These are phyloP conservation scores for Pestalotiopsis fici DNA, from an alignment of 2,329 filamentous ascomycete species.

Conservation along the genomic window DNA sequence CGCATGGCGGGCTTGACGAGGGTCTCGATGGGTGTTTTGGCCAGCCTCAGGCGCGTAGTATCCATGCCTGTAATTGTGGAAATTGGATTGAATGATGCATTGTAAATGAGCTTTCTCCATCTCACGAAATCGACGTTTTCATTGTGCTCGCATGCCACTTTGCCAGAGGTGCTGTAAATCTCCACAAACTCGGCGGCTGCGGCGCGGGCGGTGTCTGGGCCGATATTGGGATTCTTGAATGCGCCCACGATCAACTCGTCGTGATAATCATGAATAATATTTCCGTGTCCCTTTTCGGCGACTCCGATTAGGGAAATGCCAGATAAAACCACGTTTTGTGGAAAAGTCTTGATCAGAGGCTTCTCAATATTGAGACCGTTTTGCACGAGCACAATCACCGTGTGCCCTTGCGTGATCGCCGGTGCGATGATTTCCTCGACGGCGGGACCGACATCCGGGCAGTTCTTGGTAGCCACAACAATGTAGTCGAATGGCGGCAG, in stretches of 20 bases:
- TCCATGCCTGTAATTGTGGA: slow-evolving; percentile 53
- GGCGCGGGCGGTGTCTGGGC: slow-evolving; percentile 18
- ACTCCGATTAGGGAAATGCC: slow-evolving; percentile 55
- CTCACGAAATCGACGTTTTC: slow-evolving; percentile 42
- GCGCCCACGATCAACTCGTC: slow-evolving; percentile 53
- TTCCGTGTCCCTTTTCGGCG: slow-evolving; percentile 45
- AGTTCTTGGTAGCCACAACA: slow-evolving; percentile 59
- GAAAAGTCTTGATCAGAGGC: slow-evolving; percentile 52
- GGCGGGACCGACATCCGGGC: slow-evolving; percentile 52
- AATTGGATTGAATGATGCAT: slow-evolving; percentile 53
- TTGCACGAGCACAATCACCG: slow-evolving; percentile 58
- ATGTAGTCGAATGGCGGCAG: slow-evolving; percentile 53
- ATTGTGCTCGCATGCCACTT: slow-evolving; percentile 38
- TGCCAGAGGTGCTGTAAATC: slow-evolving; percentile 47
- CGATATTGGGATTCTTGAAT: slow-evolving; percentile 35
- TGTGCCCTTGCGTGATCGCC: slow-evolving; percentile 50
- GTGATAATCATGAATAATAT: slow-evolving; percentile 52
- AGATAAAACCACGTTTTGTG: slow-evolving; percentile 51
- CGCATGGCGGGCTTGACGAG: slow-evolving; percentile 55
- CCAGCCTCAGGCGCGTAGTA: slow-evolving; percentile 48
- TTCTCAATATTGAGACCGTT: slow-evolving; percentile 67
- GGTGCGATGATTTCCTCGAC: slow-evolving; percentile 50
- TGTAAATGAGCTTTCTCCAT: slow-evolving; percentile 54
- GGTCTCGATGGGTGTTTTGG: slow-evolving; percentile 42
- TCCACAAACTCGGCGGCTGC: slow-evolving; percentile 43